phyloP scores from a whole-genome alignment of 202 grass and related monocot genomes.

The Bolboschoenoplectus hybrid region DNA sequence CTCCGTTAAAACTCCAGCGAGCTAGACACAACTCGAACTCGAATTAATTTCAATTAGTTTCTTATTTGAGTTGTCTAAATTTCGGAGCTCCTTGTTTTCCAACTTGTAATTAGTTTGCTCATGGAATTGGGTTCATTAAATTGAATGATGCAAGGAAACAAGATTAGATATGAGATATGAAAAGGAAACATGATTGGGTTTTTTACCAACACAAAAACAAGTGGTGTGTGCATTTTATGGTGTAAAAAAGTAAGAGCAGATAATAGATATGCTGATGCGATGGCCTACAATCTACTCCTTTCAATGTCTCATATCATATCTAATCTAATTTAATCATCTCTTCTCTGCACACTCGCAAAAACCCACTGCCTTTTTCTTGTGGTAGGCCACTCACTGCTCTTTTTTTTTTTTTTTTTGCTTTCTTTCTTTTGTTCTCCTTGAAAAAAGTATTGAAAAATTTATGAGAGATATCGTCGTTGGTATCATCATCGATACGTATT shows the following conservation, averaged over 20 bases:
- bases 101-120: too few species aligned
- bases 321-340: constrained; percentile 16
- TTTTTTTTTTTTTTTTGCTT: not conserved
- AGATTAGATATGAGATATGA: not conserved
- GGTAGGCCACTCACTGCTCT: not conserved
- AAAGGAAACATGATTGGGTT: not conserved
- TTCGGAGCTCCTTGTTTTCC: too few species aligned
- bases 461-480: too few species aligned
- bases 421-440: not conserved
- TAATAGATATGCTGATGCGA: constrained; percentile 12
- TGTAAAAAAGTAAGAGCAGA: not conserved
- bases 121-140: not conserved
- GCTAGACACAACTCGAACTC: too few species aligned
- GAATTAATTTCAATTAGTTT: too few species aligned
- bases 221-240: constrained; percentile 21
- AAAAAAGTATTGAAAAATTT: not conserved
- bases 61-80: too few species aligned
- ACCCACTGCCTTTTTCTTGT: not conserved
- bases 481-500: too few species aligned
- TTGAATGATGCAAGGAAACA: not conserved
- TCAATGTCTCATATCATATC: constrained; percentile 20
- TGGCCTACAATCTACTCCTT: constrained; percentile 27
- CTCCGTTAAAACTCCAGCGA: too few species aligned
- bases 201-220: not conserved
- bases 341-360: not conserved